A percentile compares a stretch with the other conserved stretches of the same genome.
These are phyloP conservation scores for Teratosphaeria viscida DNA, from an alignment of 2,329 filamentous ascomycete genomes.

Conservation along the genomic window DNA sequence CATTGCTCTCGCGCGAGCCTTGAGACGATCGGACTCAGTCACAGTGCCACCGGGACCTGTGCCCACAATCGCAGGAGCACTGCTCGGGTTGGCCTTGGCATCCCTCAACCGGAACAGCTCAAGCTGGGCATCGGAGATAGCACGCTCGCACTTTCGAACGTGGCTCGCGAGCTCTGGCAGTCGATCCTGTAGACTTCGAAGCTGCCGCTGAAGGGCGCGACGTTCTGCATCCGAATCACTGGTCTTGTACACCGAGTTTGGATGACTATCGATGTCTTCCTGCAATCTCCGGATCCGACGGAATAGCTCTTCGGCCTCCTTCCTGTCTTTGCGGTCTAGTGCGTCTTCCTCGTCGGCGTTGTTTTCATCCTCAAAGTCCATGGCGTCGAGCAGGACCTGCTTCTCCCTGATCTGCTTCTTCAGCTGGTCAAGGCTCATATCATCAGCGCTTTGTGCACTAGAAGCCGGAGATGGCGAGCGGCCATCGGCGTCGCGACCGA, in stretches of 20 bases:
- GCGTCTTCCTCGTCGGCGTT: slow-evolving; percentile 83
- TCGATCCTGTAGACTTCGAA: slow-evolving; percentile 80
- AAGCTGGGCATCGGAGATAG: slow-evolving; percentile 80
- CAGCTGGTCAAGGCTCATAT: slow-evolving; percentile 75
- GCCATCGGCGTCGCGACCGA: slow-evolving; percentile 50
- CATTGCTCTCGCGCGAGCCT: slow-evolving; percentile 91
- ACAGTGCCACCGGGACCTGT: slow-evolving; percentile 84
- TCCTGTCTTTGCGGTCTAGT: slow-evolving; percentile 78
- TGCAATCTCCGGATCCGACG: slow-evolving; percentile 83
- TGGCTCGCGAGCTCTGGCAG: slow-evolving; percentile 86
- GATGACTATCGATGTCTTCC: slow-evolving; percentile 87
- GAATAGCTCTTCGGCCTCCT: slow-evolving; percentile 89
- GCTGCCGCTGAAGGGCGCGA: slow-evolving; percentile 73
- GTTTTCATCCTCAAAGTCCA: slow-evolving; percentile 92
- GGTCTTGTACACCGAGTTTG: slow-evolving; percentile 59
- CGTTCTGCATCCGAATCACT: slow-evolving; percentile 82
- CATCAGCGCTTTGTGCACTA: slow-evolving; percentile 62
- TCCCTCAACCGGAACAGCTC: slow-evolving; percentile 91
- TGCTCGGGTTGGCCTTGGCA: slow-evolving; percentile 79
- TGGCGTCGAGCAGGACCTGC: slow-evolving; percentile 85
- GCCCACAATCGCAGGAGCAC: slow-evolving; percentile 71
- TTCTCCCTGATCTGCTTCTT: slow-evolving; percentile 90
- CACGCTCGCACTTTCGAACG: slow-evolving; percentile 80
- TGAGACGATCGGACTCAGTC: slow-evolving; percentile 87
- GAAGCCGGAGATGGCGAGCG: slow-evolving; percentile 66